Conservation (phyloP, 495 filamentous ascomycete species). For the Hyaloscypha variabilis region DNA sequence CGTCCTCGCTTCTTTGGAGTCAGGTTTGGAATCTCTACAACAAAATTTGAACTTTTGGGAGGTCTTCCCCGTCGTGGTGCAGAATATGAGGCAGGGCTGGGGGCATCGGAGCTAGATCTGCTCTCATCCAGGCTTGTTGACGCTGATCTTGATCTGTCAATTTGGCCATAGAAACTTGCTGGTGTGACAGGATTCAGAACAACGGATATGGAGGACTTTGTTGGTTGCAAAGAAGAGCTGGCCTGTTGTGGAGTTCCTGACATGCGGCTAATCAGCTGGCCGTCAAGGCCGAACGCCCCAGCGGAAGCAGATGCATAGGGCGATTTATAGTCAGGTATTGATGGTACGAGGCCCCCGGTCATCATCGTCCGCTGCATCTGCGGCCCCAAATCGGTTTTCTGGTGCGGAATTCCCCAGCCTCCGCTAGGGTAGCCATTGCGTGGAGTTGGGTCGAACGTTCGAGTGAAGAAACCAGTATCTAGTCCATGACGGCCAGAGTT, state of each 20-base stretch:
- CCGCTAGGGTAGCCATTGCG: background rate
- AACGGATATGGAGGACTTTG: background rate
- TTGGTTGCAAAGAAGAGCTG: background rate
- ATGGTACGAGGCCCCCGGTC: background rate
- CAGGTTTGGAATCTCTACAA: background rate
- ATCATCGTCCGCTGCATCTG: background rate
- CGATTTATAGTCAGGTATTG: background rate
- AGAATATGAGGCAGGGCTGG: background rate
- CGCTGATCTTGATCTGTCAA: background rate
- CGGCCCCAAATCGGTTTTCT: background rate
- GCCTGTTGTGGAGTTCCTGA: background rate
- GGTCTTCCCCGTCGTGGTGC: background rate
- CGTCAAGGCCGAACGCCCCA: background rate
- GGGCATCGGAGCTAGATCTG: background rate
- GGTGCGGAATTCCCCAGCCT: background rate
- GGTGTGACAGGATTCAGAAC: background rate
- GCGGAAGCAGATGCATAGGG: background rate
- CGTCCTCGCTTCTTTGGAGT: background rate
- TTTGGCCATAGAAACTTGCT: background rate
- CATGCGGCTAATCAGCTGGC: background rate
- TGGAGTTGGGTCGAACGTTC: background rate
- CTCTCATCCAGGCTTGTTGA: background rate
- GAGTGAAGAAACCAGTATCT: background rate
- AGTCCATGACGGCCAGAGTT: background rate
- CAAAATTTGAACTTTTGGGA: background rate